phyloP scores from a whole-genome alignment of 164 flowering plant genomes.

The Akebia trifoliata region DNA sequence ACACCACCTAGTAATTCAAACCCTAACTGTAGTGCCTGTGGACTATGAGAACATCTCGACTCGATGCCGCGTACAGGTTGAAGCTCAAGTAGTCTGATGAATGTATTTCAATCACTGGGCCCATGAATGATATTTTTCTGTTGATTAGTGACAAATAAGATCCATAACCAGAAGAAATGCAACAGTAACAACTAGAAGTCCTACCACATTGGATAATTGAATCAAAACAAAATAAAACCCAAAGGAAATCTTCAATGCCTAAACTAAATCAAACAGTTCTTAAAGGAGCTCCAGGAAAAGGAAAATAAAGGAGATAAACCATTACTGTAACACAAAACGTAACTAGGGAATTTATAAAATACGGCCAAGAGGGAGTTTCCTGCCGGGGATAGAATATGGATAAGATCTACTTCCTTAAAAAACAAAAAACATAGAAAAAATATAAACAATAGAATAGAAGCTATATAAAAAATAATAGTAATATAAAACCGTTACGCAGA shows the following conservation, averaged over 20 bases:
- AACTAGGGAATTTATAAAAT: not conserved
- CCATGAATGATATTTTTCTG: not conserved
- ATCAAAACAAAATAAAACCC: not conserved
- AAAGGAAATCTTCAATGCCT: not conserved
- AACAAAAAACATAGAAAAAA: too few relatives aligned
- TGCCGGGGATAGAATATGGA: too few relatives aligned
- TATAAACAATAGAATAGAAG: too few relatives aligned
- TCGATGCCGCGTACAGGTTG: conserved; percentile 10
- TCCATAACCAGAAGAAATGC: conserved; percentile 4
- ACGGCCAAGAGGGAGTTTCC: not conserved
- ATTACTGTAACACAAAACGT: not conserved
- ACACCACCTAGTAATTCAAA: conserved; percentile 5
- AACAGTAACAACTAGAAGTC: conserved; percentile 2
- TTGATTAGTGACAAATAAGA: conserved; percentile 9
- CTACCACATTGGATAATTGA: conserved; percentile 1
- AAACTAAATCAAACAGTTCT: not conserved
- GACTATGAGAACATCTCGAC: conserved; percentile 2
- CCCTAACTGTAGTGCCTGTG: conserved; percentile 9
- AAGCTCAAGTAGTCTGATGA: conserved; percentile 10
- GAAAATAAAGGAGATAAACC: not conserved
- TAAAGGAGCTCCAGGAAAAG: not conserved
- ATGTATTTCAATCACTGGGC: conserved; percentile 9
- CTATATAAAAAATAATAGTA: too few relatives aligned
- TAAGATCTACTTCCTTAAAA: too few relatives aligned
- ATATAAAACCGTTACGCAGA: too few relatives aligned